phyloP scores from a whole-genome alignment of 1,284 basidiomycete species.

The Malassezia brasiliensis region DNA sequence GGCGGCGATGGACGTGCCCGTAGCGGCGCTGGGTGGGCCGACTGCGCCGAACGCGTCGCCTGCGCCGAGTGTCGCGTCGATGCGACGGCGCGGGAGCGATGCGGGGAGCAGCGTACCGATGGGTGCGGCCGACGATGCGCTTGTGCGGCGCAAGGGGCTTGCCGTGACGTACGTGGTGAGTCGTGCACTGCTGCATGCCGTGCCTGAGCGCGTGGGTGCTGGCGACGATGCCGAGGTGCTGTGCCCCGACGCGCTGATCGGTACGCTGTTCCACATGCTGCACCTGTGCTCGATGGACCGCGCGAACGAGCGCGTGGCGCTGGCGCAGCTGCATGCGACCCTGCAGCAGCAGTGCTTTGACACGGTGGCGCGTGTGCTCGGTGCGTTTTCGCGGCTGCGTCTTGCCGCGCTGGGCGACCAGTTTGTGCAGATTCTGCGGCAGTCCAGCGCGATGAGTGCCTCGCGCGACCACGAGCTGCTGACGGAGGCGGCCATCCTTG shows the following conservation, averaged over 20 bases:
- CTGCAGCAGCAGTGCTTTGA: constrained; percentile 38
- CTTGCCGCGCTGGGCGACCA: constrained; percentile 39
- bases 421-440: constrained; percentile 38
- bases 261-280: constrained; percentile 34
- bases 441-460: constrained; percentile 25
- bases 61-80: background rate
- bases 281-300: constrained; percentile 32
- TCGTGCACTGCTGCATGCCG: constrained; percentile 2
- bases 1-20: constrained; percentile 20
- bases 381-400: constrained; percentile 28
- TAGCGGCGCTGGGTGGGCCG: background rate
- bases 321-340: constrained; percentile 19
- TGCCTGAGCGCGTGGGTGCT: constrained; percentile 5
- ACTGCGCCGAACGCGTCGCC: background rate
- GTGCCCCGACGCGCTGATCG: constrained; percentile 21
- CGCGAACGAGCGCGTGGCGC: constrained; percentile 24
- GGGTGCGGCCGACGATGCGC: constrained; percentile 18
- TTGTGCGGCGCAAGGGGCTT: constrained; percentile 28
- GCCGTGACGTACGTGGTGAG: constrained; percentile 25
- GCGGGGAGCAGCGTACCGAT: background rate
- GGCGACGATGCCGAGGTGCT: constrained; percentile 11
- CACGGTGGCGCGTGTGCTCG: constrained; percentile 32
- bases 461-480: constrained; percentile 36
- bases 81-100: constrained; percentile 23
- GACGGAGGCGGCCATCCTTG: constrained; percentile 35